These are phyloP conservation scores for Hypoxylon cercidicola DNA, from an alignment of 495 filamentous ascomycete species.

Conservation along the genomic window DNA sequence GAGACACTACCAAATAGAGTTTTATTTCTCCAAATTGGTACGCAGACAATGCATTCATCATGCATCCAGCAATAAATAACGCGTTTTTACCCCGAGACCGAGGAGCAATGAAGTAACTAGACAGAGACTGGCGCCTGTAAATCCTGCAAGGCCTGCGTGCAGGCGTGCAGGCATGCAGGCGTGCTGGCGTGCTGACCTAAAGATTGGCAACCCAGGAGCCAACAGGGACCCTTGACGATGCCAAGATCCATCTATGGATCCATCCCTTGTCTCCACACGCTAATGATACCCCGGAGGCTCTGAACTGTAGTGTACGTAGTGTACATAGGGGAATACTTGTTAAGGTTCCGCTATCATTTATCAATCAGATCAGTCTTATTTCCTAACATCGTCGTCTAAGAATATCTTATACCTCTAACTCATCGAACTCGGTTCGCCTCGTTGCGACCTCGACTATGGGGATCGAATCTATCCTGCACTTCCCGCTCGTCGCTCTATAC, in stretches of 20 bases:
- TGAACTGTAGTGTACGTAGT: constrained; percentile 24
- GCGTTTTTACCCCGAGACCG: constrained; percentile 26
- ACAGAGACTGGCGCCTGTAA: neutral
- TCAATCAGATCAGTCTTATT: constrained; percentile 23
- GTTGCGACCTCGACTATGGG: constrained; percentile 9
- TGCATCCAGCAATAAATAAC: constrained; percentile 36
- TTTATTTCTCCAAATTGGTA: constrained; percentile 30
- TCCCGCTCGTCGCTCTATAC: neutral
- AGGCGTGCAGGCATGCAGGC: no score
- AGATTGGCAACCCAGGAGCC: constrained; percentile 6
- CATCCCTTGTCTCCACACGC: constrained; percentile 28
- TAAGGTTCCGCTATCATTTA: constrained; percentile 17
- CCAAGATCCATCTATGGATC: constrained; percentile 17
- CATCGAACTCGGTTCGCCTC: constrained; percentile 11
- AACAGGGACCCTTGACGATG: constrained; percentile 22
- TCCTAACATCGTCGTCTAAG: constrained; percentile 8
- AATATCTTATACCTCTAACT: constrained; percentile 15
- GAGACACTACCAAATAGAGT: constrained; percentile 10
- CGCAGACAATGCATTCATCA: constrained; percentile 24
- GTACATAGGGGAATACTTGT: constrained; percentile 13
- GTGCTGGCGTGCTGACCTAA: constrained; percentile 8
- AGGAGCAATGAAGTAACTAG: neutral
- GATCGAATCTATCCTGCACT: neutral
- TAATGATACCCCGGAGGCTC: constrained; percentile 46
- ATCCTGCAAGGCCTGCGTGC: constrained; percentile 30